Evolutionary conservation across 1,139 yeast genomes (phyloP).

Genomic region (Sugiyamaella pinicola): DNA sequence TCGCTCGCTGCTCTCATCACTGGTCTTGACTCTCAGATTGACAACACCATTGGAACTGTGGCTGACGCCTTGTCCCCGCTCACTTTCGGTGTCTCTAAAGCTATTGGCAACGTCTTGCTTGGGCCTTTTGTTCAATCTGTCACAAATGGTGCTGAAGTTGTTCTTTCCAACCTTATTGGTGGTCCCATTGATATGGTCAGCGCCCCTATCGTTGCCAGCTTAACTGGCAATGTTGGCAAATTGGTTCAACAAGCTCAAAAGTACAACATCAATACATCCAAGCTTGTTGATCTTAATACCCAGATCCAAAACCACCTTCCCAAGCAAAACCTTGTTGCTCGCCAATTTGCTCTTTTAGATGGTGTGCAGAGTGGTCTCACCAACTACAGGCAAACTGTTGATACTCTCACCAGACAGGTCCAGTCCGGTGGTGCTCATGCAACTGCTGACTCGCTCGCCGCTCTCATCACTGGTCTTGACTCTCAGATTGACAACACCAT

Average conservation of each 20-base stretch:
- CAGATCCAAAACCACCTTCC: conserved; percentile 18
- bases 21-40: conserved; percentile 37
- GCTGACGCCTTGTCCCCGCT: conserved; percentile 33
- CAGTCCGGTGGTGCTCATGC: too few species aligned
- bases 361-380: too few species aligned
- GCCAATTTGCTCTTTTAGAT: too few species aligned
- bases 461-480: too few species aligned
- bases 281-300: conserved; percentile 20
- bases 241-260: conserved; percentile 24
- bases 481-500: too few species aligned
- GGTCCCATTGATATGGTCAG: conserved; percentile 25
- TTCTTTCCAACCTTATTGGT: conserved; percentile 34
- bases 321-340: too few species aligned
- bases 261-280: conserved; percentile 27
- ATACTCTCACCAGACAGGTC: too few species aligned
- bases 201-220: conserved; percentile 20
- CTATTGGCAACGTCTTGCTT: conserved; percentile 32
- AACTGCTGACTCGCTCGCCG: too few species aligned
- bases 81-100: conserved; percentile 34
- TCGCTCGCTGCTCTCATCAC: conserved; percentile 34
- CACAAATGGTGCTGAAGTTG: conserved; percentile 23
- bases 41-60: conserved; percentile 33
- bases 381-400: too few species aligned
- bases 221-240: conserved; percentile 21
- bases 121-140: conserved; percentile 41